These are phyloP conservation scores for Trypanosoma melophagium DNA, from an alignment of 208 protist genomes.

Conservation along the genomic window DNA sequence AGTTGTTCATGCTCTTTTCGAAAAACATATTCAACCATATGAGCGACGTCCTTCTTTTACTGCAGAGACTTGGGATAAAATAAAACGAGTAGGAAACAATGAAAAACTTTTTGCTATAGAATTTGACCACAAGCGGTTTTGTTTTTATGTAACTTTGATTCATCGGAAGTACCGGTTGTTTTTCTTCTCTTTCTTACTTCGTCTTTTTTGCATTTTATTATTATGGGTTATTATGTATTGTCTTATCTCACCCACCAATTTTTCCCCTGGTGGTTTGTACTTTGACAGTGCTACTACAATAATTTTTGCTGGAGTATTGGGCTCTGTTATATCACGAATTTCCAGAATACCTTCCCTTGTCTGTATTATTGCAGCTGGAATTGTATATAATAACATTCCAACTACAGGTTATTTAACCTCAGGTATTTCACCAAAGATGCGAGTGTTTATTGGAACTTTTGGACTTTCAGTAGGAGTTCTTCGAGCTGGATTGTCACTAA, in stretches of 20 bases:
- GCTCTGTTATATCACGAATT: slow-evolving; percentile 36
- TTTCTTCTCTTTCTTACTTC: slow-evolving; percentile 51
- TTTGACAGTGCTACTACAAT: slow-evolving; percentile 57
- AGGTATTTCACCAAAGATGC: slow-evolving; percentile 42
- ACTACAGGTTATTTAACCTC: slow-evolving; percentile 41
- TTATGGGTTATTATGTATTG: slow-evolving; percentile 61
- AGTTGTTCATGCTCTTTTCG: slow-evolving; percentile 45
- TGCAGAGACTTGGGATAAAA: slow-evolving; percentile 54
- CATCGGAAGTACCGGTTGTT: slow-evolving; percentile 42
- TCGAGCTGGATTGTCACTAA: slow-evolving; percentile 56
- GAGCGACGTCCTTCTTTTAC: slow-evolving; percentile 47
- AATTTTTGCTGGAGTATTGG: slow-evolving; percentile 45
- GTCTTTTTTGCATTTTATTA: slow-evolving; percentile 43
- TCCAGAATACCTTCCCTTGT: slow-evolving; percentile 47
- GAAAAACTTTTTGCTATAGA: slow-evolving; percentile 35
- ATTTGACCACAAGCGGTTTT: slow-evolving; percentile 40
- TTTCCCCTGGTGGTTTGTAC: slow-evolving; percentile 54
- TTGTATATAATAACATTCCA: slow-evolving; percentile 63
- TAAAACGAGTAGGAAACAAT: slow-evolving; percentile 31
- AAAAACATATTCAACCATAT: slow-evolving; percentile 47
- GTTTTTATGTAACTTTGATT: slow-evolving; percentile 48
- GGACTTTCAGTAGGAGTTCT: slow-evolving; percentile 52
- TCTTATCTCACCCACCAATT: slow-evolving; percentile 38
- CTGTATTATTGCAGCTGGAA: slow-evolving; percentile 46
- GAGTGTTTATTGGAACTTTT: slow-evolving; percentile 38